Base-by-base conservation (phyloP, 176 grass and related monocot species). In the Carex littledalei region DNA sequence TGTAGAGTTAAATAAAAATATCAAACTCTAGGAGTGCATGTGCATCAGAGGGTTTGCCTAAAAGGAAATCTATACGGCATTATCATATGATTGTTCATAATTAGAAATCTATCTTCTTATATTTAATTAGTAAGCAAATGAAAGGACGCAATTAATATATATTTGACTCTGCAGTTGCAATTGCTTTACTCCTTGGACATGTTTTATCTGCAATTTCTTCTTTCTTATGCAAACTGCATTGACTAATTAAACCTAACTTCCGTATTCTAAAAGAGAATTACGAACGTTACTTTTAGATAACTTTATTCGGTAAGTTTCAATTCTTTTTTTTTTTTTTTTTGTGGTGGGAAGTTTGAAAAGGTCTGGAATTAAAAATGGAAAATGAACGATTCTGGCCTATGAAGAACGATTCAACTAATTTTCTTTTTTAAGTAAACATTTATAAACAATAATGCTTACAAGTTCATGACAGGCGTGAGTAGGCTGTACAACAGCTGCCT, bases 391-490 rank as follows among this genome's bases (percentile, higher is more conserved):
- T 63, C 50, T 69, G 26, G 34, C 62, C 41, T 63, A 47, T 64
- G 14, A 18, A 15, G 35, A 80, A 68, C 16, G 70, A 39, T 31
- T 81, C 16, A 81, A 58, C 15, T 81, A 70, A 43, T 49, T 70
- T 86, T 68, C 29, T 47, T 29, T 47, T 14, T 31, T 53, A 17
- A 74, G 47, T 17, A 89, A 8, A 31, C 20, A 34, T n/a, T 63
- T 21, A 15, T 72, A 79, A 29, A 43, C 10, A 56, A 67, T 37
- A 15, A 79, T 66, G 86, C 94, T 18, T 76, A 97, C 87, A 94
- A 58, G 90, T 92, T 93, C 92, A 97, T 97, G 86, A 97, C 94
- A 74, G 94, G 94, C 88, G 91, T 97, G 49, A 97, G 94, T n/a
- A 97, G 89, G 84, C 90, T 93, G 86, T 97, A 97, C 22, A 97